A percentile compares a stretch with the other conserved stretches of the same genome.
Conservation (phyloP, 345 rosid genomes). For the Aegle marmelos region DNA sequence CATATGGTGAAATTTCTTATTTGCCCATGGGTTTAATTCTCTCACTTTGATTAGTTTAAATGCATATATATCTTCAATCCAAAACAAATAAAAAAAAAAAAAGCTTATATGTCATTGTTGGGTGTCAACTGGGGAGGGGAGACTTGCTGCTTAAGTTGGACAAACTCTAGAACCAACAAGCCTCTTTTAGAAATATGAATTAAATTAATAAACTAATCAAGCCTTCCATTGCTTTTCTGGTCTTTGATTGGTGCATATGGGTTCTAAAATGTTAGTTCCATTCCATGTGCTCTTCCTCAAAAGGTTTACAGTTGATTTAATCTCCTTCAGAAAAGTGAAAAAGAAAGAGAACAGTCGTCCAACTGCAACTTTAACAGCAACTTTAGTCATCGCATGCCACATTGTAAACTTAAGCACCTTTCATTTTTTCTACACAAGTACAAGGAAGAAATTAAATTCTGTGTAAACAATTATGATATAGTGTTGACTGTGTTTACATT, state of each 20-base stretch:
- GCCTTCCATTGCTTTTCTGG: constrained; percentile 6
- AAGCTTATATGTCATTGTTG: not conserved
- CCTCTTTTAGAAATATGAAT: no score
- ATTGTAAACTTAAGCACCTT: not conserved
- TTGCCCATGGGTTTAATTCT: not conserved
- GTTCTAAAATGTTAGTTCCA: constrained; percentile 2
- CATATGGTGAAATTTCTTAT: not conserved
- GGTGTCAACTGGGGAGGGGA: constrained; percentile 22
- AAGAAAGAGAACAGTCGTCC: not conserved
- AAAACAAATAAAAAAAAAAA: no score
- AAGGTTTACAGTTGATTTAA: not conserved
- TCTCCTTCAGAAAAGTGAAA: not conserved
- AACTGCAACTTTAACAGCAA: not conserved
- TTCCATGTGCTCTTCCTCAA: constrained; percentile 2
- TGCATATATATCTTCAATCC: no score
- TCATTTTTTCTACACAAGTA: not conserved
- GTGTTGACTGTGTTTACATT: not conserved
- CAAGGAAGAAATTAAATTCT: not conserved
- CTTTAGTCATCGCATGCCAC: not conserved
- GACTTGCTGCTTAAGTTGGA: constrained; percentile 28
- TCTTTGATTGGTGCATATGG: constrained; percentile 24
- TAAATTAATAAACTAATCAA: not conserved
- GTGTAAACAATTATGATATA: not conserved
- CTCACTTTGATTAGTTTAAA: no score
- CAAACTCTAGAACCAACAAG: not conserved